Conservation (phyloP, 768 basidiomycete species). For the Suillus paluster region DNA sequence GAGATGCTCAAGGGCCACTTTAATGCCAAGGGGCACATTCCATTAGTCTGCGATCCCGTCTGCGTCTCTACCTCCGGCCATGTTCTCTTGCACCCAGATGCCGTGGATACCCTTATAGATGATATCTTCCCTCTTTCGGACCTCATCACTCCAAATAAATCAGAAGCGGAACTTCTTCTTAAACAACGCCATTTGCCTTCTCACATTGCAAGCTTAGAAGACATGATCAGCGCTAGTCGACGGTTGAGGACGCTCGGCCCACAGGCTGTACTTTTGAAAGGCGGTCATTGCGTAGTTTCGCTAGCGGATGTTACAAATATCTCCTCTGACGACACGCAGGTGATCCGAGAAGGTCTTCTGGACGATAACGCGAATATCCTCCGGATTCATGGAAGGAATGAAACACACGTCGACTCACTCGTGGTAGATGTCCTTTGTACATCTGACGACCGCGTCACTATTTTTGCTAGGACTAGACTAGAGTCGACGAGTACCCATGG, state of each 20-base stretch:
- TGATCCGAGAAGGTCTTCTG: slow-evolving; percentile 50
- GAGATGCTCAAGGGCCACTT: slow-evolving; percentile 51
- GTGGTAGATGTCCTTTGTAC: slow-evolving; percentile 69
- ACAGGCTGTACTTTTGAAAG: slow-evolving; percentile 76
- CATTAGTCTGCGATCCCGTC: slow-evolving; percentile 86
- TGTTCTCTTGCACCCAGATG: slow-evolving; percentile 68
- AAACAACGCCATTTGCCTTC: slow-evolving; percentile 35
- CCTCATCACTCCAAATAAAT: slow-evolving; percentile 84
- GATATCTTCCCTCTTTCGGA: slow-evolving; percentile 74
- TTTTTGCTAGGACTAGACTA: slow-evolving; percentile 66
- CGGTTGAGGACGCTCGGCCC: slow-evolving; percentile 53
- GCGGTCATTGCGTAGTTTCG: slow-evolving; percentile 69
- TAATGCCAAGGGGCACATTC: slow-evolving; percentile 38
- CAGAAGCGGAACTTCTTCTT: slow-evolving; percentile 76
- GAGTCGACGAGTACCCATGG: slow-evolving; percentile 83
- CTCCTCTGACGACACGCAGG: slow-evolving; percentile 30
- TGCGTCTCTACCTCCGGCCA: slow-evolving; percentile 92
- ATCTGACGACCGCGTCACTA: slow-evolving; percentile 37
- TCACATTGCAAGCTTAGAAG: slow-evolving; percentile 50
- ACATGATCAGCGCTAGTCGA: slow-evolving; percentile 63
- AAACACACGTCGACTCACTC: slow-evolving; percentile 29
- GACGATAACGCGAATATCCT: slow-evolving; percentile 71
- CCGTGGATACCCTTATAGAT: slow-evolving; percentile 58
- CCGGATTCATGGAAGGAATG: slow-evolving; percentile 23
- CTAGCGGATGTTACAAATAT: slow-evolving; percentile 48